These are phyloP conservation scores for Saturnispora zaruensis DNA, from an alignment of 805 yeast genomes.

Conservation along the genomic window DNA sequence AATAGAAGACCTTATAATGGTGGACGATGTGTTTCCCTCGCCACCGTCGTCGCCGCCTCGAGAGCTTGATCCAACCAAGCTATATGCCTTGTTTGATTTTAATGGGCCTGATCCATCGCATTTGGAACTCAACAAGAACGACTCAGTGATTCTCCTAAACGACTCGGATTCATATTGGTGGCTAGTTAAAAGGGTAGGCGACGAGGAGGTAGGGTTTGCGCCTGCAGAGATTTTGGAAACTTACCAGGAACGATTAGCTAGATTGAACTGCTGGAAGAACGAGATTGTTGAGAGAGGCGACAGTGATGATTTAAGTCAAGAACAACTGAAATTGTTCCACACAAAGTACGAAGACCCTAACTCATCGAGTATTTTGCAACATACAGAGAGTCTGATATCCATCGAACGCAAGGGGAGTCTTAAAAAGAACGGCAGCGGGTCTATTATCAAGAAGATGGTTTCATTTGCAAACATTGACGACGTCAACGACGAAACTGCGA, in stretches of 20 bases:
- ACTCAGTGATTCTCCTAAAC: conserved; percentile 70
- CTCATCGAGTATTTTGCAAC: neutral
- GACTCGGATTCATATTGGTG: conserved; percentile 97
- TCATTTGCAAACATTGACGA: conserved; percentile 21
- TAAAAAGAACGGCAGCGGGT: conserved; percentile 6
- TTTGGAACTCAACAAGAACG: conserved; percentile 70
- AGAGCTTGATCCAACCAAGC: conserved; percentile 71
- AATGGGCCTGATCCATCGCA: conserved; percentile 91
- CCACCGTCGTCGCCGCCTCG: conserved; percentile 76
- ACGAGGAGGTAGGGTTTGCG: conserved; percentile 67
- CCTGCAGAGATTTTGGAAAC: conserved; percentile 96
- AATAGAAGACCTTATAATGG: conserved; percentile 10
- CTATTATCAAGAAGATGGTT: conserved; percentile 21
- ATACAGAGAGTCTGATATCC: conserved; percentile 12
- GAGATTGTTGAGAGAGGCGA: conserved; percentile 50
- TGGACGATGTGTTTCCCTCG: conserved; percentile 40
- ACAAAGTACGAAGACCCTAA: conserved; percentile 15
- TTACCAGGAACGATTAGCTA: conserved; percentile 81
- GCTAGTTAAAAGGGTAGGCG: conserved; percentile 52
- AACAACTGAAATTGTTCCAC: conserved; percentile 22
- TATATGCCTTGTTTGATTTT: conserved; percentile 83
- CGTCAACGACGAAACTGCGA: conserved; percentile 7
- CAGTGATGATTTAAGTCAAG: conserved; percentile 15
- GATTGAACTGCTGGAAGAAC: conserved; percentile 87
- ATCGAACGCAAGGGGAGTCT: conserved; percentile 17